Conservation (phyloP, 78 protist genomes). For the Dictyostelium capitatum region DNA sequence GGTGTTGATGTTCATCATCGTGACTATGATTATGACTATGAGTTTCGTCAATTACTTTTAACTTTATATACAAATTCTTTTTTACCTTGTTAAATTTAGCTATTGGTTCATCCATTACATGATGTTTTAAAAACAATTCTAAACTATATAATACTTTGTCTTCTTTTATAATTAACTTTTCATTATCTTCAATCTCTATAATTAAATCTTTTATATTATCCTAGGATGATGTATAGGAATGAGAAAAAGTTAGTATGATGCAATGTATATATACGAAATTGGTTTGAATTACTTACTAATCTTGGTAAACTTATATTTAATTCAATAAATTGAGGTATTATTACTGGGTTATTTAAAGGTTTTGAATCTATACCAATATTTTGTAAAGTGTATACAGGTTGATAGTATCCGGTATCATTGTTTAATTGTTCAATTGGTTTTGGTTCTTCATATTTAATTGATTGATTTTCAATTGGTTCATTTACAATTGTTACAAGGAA, state of each 20-base stretch:
- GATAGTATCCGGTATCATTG: not conserved
- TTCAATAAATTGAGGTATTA: conserved; percentile 17
- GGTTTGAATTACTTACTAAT: not conserved
- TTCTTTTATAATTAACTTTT: conserved; percentile 13
- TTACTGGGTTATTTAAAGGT: conserved; percentile 8
- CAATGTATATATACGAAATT: not conserved
- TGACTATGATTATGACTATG: not conserved
- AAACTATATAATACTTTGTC: not conserved
- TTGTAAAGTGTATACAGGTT: conserved; percentile 5
- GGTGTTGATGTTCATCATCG: not conserved
- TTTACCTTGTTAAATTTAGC: conserved; percentile 37
- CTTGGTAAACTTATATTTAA: conserved; percentile 2
- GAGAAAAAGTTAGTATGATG: not conserved
- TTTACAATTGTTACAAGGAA: not conserved
- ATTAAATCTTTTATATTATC: conserved; percentile 7
- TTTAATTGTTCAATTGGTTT: conserved; percentile 1
- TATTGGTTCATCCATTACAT: conserved; percentile 33
- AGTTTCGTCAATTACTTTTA: not conserved
- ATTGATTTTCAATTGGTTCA: not conserved
- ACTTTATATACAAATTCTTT: conserved; percentile 1
- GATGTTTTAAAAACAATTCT: conserved; percentile 20
- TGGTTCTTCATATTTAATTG: conserved; percentile 16
- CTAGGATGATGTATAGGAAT: not conserved
- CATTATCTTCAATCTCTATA: conserved; percentile 43
- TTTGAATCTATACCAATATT: conserved; percentile 2